Conservation (phyloP, 2,329 filamentous ascomycete species). For the Ascochyta lentis region DNA sequence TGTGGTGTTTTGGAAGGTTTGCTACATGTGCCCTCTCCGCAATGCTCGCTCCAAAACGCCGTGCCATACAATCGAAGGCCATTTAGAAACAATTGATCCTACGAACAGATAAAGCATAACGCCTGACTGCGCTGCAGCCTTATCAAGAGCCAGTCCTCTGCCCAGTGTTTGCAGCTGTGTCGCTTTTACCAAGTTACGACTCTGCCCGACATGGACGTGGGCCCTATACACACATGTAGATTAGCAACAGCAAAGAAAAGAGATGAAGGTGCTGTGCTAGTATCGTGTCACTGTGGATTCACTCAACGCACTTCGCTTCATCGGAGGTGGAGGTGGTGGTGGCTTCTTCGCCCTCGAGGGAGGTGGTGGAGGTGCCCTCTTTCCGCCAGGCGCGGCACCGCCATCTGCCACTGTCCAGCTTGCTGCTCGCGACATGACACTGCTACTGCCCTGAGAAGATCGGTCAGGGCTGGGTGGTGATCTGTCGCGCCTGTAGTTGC, state of each 20-base stretch:
- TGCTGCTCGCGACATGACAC: slow-evolving; percentile 57
- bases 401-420: slow-evolving; percentile 55
- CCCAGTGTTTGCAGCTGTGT: not conserved
- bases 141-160: not conserved
- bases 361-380: slow-evolving; percentile 63
- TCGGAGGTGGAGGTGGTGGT: slow-evolving; percentile 67
- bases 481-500: slow-evolving; percentile 49
- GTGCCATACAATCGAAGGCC: slow-evolving; percentile 12
- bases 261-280: slow-evolving; percentile 25
- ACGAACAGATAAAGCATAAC: slow-evolving; percentile 15
- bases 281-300: slow-evolving; percentile 47
- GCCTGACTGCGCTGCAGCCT: slow-evolving; percentile 35
- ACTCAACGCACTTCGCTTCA: slow-evolving; percentile 64
- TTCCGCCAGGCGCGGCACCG: slow-evolving; percentile 37
- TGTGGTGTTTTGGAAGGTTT: slow-evolving; percentile 2
- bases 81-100: slow-evolving; percentile 2
- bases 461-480: slow-evolving; percentile 61
- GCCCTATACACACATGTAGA: slow-evolving; percentile 22
- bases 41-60: slow-evolving; percentile 13
- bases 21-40: slow-evolving; percentile 5
- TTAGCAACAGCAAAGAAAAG: slow-evolving; percentile 23
- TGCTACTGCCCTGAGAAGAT: slow-evolving; percentile 52
- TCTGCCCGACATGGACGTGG: slow-evolving; percentile 21
- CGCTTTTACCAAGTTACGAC: slow-evolving; percentile 22
- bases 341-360: slow-evolving; percentile 71